phyloP scores from a whole-genome alignment of 2,329 filamentous ascomycete species.

The Pseudogymnoascus sp. region DNA sequence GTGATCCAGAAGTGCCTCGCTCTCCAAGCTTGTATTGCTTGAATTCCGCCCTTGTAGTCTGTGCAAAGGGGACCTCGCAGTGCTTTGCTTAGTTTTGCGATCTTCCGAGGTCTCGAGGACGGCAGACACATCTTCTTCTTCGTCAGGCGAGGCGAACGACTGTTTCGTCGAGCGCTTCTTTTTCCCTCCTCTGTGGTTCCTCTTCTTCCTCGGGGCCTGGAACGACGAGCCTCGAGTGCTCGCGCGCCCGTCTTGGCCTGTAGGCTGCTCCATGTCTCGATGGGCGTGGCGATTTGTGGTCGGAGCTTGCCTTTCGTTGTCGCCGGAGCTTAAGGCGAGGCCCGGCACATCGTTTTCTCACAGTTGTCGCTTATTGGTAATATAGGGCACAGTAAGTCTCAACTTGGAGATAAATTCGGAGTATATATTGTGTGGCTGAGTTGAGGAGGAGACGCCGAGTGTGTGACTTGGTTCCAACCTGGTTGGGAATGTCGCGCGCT shows the following conservation, averaged over 20 bases:
- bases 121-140: conserved; percentile 44
- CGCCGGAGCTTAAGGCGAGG: not conserved
- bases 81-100: conserved; percentile 28
- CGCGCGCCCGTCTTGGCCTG: not conserved
- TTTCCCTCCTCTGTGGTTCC: conserved; percentile 68
- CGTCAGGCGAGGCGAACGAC: conserved; percentile 64
- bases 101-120: conserved; percentile 27
- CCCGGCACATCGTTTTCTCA: not conserved
- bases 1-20: conserved; percentile 80
- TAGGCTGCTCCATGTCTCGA: not conserved
- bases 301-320: not conserved
- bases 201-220: conserved; percentile 46
- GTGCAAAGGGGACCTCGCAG: conserved; percentile 38
- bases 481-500: not conserved
- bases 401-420: not conserved
- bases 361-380: not conserved
- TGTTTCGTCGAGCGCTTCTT: conserved; percentile 69
- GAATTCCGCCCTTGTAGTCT: conserved; percentile 46
- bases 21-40: conserved; percentile 84
- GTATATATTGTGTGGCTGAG: not conserved
- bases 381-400: not conserved
- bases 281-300: not conserved
- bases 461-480: not conserved
- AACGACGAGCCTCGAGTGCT: not conserved
- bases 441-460: not conserved